Percentiles rank a stretch among this genome's conserved stretches.
Evolutionary conservation across 2,329 filamentous ascomycete genomes (phyloP).

Genomic region (Epichloe baconii): DNA sequence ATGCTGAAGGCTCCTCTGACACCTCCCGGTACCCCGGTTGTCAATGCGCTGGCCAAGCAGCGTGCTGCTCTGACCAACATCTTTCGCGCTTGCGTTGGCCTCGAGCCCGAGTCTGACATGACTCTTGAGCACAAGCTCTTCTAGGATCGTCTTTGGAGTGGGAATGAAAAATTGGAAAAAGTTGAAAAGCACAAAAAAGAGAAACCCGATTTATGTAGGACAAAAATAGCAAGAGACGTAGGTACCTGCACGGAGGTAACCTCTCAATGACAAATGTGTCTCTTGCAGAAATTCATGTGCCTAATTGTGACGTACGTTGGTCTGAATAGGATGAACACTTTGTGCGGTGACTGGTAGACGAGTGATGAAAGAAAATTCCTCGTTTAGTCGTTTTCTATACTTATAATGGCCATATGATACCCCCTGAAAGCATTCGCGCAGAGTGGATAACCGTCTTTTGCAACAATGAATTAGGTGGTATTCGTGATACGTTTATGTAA

Average conservation of each 20-base stretch:
- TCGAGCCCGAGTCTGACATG: constrained; percentile 98
- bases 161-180: background rate
- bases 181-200: background rate
- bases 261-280: background rate
- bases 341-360: too few species aligned
- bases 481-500: background rate
- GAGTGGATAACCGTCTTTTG: too few species aligned
- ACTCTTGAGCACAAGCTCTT: constrained; percentile 98
- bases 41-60: constrained; percentile 95
- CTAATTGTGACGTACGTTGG: background rate
- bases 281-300: background rate
- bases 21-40: constrained; percentile 83
- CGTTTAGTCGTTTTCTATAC: too few species aligned
- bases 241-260: constrained; percentile 4
- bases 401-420: too few species aligned
- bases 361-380: too few species aligned
- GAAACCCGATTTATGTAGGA: background rate
- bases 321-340: background rate
- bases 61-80: constrained; percentile 91
- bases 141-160: constrained; percentile 24
- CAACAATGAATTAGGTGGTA: background rate
- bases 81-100: constrained; percentile 91
- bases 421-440: too few species aligned
- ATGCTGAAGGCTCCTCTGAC: constrained; percentile 97
- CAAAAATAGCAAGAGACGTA: constrained; percentile 11